A percentile compares a stretch with the other conserved stretches of the same genome.
Evolutionary conservation across 805 yeast species (phyloP).

Genomic region (Yarrowia sp.): DNA sequence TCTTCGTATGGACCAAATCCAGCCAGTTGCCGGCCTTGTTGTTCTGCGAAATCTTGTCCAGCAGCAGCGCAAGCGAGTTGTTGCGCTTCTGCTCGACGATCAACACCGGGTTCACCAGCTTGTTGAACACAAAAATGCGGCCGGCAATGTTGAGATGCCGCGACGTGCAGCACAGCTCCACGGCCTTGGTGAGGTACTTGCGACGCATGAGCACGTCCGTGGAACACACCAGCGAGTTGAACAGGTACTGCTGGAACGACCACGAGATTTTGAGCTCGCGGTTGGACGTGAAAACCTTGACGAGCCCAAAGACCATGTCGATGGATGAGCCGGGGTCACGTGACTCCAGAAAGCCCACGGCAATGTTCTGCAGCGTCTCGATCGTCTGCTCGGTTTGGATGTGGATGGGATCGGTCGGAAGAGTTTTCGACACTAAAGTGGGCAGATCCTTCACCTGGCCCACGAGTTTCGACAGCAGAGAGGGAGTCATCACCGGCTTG

Average conservation of each 20-base stretch:
- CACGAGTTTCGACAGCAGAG: neutral
- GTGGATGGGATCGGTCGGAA: constrained; percentile 45
- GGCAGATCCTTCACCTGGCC: constrained; percentile 5
- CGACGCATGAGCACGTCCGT: constrained; percentile 49
- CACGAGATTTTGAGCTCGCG: constrained; percentile 48
- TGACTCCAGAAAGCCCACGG: constrained; percentile 42
- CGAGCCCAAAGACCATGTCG: constrained; percentile 43
- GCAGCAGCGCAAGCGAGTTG: constrained; percentile 50
- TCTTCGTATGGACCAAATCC: constrained; percentile 52
- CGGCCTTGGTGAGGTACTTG: constrained; percentile 50
- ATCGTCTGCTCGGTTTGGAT: constrained; percentile 72
- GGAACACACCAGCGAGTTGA: constrained; percentile 52
- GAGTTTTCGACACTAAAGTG: neutral
- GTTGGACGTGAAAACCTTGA: constrained; percentile 43
- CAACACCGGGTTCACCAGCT: constrained; percentile 63
- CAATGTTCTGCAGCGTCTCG: constrained; percentile 54
- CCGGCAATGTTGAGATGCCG: constrained; percentile 50
- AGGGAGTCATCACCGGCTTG: neutral
- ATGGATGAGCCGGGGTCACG: constrained; percentile 37
- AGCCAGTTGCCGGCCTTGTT: constrained; percentile 53
- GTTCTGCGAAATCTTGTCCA: constrained; percentile 40
- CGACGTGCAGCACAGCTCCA: constrained; percentile 48
- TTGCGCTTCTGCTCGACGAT: constrained; percentile 55
- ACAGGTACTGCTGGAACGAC: constrained; percentile 56
- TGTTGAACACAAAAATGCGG: constrained; percentile 58